Evolutionary conservation across 2,329 filamentous ascomycete genomes (phyloP), one percentile per base, ranked within the genome.

Genomic region (Diaporthe citri): DNA sequence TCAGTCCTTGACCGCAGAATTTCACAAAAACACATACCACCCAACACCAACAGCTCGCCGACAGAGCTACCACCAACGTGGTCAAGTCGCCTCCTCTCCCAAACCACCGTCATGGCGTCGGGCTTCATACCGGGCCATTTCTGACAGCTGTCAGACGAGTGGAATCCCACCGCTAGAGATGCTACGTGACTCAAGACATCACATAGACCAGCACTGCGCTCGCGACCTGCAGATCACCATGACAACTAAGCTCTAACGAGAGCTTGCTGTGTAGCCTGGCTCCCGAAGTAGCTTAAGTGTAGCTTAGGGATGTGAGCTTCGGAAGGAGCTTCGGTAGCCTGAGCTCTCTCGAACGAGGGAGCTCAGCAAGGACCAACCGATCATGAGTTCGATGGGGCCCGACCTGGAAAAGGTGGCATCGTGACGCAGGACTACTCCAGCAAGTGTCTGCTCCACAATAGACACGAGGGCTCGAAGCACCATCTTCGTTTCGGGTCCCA

Each of bases 101-200:
- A 31, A 34, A 25, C 25, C 22, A 52, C 22, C 46, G 4, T 10
- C 13, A 20, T 6, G 46, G 22, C 31, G 46, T 22, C 34, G 13
- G 22, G 4, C 41, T 20, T 22, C 69, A 25, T 20, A 5, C 9
- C 43, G 41, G 20, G 8, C 17, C 22, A 13, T 36, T 59, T 41
- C 34, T 48, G 48, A 48, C 55, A 71, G 41, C 41, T 71, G 69
- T 48, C 69, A 71, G 31, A 52, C n/a, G 31, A 20, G 39, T 28
- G 34, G 22, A 7, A n/a, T 20, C n/a, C 22, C 43, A 55, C 43
- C 41, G 60, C 57, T 43, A 64, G 36, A 46, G 34, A n/a, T 36
- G 59, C 57, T 64, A 55, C 57, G 57, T 36, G 57, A 51, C 22
- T 64, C 70, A 51, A 43, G 55, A 22, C 17, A 64, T 20, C 34